Percentiles rank a stretch among this genome's conserved stretches.
phyloP scores from a whole-genome alignment of 1,139 yeast species.

The Taphrina confusa region DNA sequence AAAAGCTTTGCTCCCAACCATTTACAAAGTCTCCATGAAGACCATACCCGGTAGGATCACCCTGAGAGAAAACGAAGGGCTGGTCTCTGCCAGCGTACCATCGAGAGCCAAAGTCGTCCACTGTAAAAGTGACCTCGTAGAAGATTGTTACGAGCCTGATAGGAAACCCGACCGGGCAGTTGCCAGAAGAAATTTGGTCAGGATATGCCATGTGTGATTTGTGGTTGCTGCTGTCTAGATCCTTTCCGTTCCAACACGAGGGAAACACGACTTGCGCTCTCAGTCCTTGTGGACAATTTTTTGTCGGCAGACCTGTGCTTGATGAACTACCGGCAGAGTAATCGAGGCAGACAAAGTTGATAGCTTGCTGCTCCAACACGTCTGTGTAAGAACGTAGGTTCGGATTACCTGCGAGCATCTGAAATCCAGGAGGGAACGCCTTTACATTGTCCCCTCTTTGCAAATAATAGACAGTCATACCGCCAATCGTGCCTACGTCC shows the following conservation, averaged over 20 bases:
- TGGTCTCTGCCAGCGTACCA: conserved; percentile 26
- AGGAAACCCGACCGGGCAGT: conserved; percentile 33
- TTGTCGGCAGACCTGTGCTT: conserved; percentile 30
- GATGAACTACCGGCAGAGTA: conserved; percentile 26
- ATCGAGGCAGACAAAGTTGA: conserved; percentile 36
- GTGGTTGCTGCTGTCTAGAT: conserved; percentile 35
- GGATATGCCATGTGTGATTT: conserved; percentile 37
- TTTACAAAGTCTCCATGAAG: conserved; percentile 37
- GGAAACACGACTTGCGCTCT: conserved; percentile 36
- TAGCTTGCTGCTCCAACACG: conserved; percentile 20
- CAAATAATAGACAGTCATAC: conserved; percentile 36
- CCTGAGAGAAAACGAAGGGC: conserved; percentile 33
- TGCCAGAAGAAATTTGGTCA: conserved; percentile 20
- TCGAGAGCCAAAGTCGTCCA: conserved; percentile 13
- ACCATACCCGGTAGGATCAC: conserved; percentile 37
- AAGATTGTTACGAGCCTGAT: conserved; percentile 33
- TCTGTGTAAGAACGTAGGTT: conserved; percentile 28
- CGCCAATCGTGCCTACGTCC: conserved; percentile 27
- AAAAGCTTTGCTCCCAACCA: conserved; percentile 36
- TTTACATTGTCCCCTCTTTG: conserved; percentile 32
- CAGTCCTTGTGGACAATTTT: conserved; percentile 37
- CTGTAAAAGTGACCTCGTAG: conserved; percentile 34
- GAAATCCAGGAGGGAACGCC: conserved; percentile 37
- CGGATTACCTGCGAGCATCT: conserved; percentile 35
- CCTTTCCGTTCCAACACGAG: conserved; percentile 38